Evolutionary conservation across 2,329 filamentous ascomycete species (phyloP), one percentile per base, ranked within the genome.

Genomic region (Aspergillus sojae): DNA sequence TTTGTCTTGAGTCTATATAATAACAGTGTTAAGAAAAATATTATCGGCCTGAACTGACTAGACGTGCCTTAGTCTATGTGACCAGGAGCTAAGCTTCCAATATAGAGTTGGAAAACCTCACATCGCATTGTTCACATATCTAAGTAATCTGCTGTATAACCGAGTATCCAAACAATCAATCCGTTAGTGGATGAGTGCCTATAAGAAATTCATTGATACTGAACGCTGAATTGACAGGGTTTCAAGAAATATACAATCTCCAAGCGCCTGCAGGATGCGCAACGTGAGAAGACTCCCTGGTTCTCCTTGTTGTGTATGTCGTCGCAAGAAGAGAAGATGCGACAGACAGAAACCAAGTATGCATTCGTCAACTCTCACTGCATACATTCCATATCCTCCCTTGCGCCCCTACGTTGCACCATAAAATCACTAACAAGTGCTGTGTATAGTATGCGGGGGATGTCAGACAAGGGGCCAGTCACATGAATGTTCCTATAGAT

Each of bases 401-500:
- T 48, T 48, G 45, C 12, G 39, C 45, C n/a, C 45, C 12, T 48
- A 14, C 11, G 4, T 10, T 4, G 16, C 36, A n/a, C 19, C 28
- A 36, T 10, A 26, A 46, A 14, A 54, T 26, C 6, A 23, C 53
- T n/a, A 36, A n/a, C 19, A 32, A 48, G 57, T 41, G 21, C 39
- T 48, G 9, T 54, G 16, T 21, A 19, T 54, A 67, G 65, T 32
- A 39, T 67, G 65, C 19, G 56, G 39, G 30, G n/a, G 16, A 58
- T 67, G 65, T 39, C 54, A 30, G 19, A 26, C 36, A 21, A 16
- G 2, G 26, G 56, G 55, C n/a, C n/a, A 41, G 4, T 11, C 48
- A 3, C 52, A 56, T 36, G 45, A 58, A 32, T 67, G 65, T 39
- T 67, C 61, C 53, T 67, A 67, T 41, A 43, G 58, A 19, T 43